Base-by-base conservation (phyloP, 2,329 filamentous ascomycete genomes). In the Scleromitrula shiraiana region DNA sequence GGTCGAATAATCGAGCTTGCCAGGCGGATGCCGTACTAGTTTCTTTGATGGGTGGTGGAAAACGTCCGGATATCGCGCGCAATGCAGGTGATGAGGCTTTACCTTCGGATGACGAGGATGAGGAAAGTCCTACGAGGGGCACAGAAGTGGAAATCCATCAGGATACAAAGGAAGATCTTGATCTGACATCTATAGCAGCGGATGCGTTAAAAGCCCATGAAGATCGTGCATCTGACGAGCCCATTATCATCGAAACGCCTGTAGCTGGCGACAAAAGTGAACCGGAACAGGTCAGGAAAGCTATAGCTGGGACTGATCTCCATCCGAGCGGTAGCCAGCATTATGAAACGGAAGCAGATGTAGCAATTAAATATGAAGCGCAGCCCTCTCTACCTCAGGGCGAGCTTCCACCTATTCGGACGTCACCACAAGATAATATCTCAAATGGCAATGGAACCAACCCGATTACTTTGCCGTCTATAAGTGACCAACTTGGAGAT, bases 21-120 rank as follows among this genome's bases (percentile, higher is more conserved):
- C 76, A 77, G 62, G 78, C 76, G 58, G 80, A 85, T 74, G 77
- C 73, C 57, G 80, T 87, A 54, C 72, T 91, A 64, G 74, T 91
- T 53, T 67, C 70, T 49, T 71, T 74, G 64, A 74, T 90, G 69
- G 77, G 70, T 57, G 77, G 72, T 61, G 78, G 80, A 59, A 79
- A 80, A 60, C 71, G 72, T 56, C 80, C 77, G 42, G 81, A 88
- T 42, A 76, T 88, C 60, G 81, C 82, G 50, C 68, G 67, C 55
- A 62, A 68, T 60, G 83, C 78, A 49, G 75, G 73, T 53, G 67
- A 69, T 53, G 63, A 72, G 54, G 71, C 76, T 19, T 68, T 85
- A 40, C 70, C 73, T 19, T 68, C 67, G 2, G 70, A 68, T 48
- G 62, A 66, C 46, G 66, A 69, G 46, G 69, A 69, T 12, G 67